phyloP scores from a whole-genome alignment of 108 stramenopile genomes.

The Epithemia pelagica region DNA sequence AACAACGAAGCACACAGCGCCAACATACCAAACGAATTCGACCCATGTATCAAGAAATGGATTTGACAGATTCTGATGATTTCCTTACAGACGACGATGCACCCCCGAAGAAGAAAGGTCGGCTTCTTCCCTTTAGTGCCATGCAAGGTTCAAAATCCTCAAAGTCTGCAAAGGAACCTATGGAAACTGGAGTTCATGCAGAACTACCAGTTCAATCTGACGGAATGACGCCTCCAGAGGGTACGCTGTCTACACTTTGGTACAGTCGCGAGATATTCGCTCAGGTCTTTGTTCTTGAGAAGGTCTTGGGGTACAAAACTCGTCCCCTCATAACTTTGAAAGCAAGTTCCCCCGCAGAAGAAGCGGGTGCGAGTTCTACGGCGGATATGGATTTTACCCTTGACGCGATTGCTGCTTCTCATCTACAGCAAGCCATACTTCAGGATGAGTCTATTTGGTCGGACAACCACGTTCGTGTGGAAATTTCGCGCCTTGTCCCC shows the following conservation, averaged over 20 bases:
- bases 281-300: conserved; percentile 76
- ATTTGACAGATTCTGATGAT: conserved; percentile 57
- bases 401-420: conserved; percentile 23
- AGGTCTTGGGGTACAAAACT: conserved; percentile 72
- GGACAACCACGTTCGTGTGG: conserved; percentile 60
- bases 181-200: not conserved
- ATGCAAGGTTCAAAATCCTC: conserved; percentile 1
- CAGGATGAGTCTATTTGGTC: conserved; percentile 24
- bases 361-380: not conserved
- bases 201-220: not conserved
- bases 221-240: conserved; percentile 9
- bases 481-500: conserved; percentile 63
- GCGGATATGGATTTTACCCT: not conserved
- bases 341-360: conserved; percentile 24
- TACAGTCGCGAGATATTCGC: conserved; percentile 69
- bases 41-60: conserved; percentile 41
- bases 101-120: conserved; percentile 11
- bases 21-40: conserved; percentile 31
- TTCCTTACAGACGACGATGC: conserved; percentile 28
- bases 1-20: not conserved
- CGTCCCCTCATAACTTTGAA: conserved; percentile 24
- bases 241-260: conserved; percentile 61
- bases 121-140: not conserved
- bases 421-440: conserved; percentile 38
- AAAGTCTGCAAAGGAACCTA: not conserved